Percentiles rank a stretch among this genome's conserved stretches.
phyloP scores from a whole-genome alignment of 2,329 filamentous ascomycete species.

The Verticillium zaregamsianum region DNA sequence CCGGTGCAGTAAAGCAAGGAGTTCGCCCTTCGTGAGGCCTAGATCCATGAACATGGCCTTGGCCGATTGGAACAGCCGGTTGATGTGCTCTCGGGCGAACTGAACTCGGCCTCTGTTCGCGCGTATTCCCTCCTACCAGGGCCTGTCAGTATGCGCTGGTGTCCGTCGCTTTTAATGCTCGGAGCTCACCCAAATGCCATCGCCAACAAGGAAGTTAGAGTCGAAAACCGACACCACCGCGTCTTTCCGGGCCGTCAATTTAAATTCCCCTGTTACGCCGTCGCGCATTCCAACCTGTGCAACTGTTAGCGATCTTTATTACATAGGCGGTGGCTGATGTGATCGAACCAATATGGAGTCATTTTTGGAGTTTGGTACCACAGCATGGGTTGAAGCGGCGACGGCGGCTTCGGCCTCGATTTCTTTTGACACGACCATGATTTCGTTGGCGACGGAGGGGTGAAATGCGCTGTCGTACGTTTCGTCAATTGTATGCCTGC shows the following conservation, averaged over 20 bases:
- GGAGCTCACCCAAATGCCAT: slow-evolving; percentile 20
- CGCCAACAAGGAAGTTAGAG: slow-evolving; percentile 22
- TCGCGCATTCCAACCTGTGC: slow-evolving; percentile 20
- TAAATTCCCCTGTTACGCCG: slow-evolving; percentile 18
- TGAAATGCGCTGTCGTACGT: background rate
- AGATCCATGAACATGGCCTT: slow-evolving; percentile 25
- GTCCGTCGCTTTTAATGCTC: background rate
- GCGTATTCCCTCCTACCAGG: slow-evolving; percentile 19
- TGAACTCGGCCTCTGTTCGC: slow-evolving; percentile 18
- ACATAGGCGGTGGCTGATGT: no score
- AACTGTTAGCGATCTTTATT: background rate
- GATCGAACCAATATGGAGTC: slow-evolving; percentile 14
- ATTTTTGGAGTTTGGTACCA: slow-evolving; percentile 19
- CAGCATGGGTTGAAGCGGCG: slow-evolving; percentile 13
- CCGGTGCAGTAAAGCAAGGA: slow-evolving; percentile 17
- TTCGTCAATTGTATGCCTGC: no score
- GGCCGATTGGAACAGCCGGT: slow-evolving; percentile 21
- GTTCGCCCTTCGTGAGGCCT: slow-evolving; percentile 18
- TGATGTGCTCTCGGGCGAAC: slow-evolving; percentile 21
- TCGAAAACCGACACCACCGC: slow-evolving; percentile 22
- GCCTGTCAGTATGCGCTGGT: background rate
- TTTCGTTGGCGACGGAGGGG: background rate
- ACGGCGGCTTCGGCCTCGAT: background rate
- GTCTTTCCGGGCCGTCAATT: slow-evolving; percentile 16
- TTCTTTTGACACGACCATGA: background rate